Conservation (phyloP, 176 grass and related monocot species). For the Lolium rigidum region DNA sequence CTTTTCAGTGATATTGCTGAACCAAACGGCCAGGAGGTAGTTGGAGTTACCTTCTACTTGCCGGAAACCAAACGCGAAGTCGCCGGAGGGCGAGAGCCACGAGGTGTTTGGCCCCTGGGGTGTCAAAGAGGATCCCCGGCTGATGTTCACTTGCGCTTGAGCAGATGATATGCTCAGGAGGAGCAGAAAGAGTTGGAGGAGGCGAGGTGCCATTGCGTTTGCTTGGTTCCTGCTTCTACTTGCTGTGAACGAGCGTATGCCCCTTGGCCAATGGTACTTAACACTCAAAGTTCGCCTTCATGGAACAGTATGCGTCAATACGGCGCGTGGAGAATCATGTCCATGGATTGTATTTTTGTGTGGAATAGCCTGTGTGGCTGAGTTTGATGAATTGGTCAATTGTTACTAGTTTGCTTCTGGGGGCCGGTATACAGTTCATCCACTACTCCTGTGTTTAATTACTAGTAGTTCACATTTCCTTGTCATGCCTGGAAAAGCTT, state of each 20-base stretch:
- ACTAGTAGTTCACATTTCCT: background rate
- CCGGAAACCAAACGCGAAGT: constrained; percentile 23
- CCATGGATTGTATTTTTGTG: background rate
- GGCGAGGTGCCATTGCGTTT: constrained; percentile 27
- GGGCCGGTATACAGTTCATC: background rate
- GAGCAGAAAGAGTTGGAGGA: constrained; percentile 8
- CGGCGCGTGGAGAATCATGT: background rate
- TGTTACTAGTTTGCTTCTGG: background rate
- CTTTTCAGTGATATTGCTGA: constrained; percentile 3
- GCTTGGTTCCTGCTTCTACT: background rate
- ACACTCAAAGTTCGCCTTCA: background rate
- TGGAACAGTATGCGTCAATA: background rate
- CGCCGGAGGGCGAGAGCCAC: constrained; percentile 29
- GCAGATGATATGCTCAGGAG: background rate
- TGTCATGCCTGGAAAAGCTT: background rate
- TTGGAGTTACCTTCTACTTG: background rate
- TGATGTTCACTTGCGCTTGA: constrained; percentile 40
- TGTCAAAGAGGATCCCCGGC: constrained; percentile 20
- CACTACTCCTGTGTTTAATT: background rate
- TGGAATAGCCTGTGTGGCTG: background rate
- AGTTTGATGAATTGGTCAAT: constrained; percentile 7
- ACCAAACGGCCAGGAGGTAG: constrained; percentile 25
- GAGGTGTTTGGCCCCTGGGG: constrained; percentile 26
- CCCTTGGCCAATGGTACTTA: background rate
- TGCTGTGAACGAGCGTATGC: background rate